Evolutionary conservation across 1,284 basidiomycete species (phyloP).

Genomic region (Irpex sp.): DNA sequence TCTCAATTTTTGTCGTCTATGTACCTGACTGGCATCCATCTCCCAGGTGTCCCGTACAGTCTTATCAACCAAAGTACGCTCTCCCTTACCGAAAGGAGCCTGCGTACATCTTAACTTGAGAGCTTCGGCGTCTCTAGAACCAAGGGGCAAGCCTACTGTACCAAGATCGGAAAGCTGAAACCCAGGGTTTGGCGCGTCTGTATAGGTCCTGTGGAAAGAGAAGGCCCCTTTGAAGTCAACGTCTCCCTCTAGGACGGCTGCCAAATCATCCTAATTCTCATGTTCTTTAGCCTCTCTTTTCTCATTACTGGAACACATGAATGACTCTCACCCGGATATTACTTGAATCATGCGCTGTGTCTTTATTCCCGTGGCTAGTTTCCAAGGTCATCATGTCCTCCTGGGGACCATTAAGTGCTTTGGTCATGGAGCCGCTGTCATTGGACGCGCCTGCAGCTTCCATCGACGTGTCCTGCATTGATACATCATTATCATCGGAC

Average conservation of each 20-base stretch:
- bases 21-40: slow-evolving; percentile 14
- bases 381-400: no score
- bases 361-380: no score
- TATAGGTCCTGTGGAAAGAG: not conserved
- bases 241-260: not conserved
- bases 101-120: not conserved
- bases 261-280: not conserved
- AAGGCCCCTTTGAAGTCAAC: not conserved
- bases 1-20: not conserved
- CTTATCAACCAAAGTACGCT: slow-evolving; percentile 20
- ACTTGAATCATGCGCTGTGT: not conserved
- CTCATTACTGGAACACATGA: not conserved
- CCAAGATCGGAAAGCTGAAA: not conserved
- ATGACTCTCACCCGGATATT: not conserved
- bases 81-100: slow-evolving; percentile 23
- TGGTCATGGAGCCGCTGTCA: no score
- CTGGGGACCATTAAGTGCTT: no score
- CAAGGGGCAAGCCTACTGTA: not conserved
- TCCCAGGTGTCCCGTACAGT: slow-evolving; percentile 25
- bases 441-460: no score
- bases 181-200: not conserved
- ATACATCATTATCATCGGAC: no score
- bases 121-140: not conserved
- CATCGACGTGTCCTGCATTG: no score
- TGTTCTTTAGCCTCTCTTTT: not conserved